These are phyloP conservation scores for Eudorina sp. DNA, from an alignment of 139 green algal species.

Conservation along the genomic window DNA sequence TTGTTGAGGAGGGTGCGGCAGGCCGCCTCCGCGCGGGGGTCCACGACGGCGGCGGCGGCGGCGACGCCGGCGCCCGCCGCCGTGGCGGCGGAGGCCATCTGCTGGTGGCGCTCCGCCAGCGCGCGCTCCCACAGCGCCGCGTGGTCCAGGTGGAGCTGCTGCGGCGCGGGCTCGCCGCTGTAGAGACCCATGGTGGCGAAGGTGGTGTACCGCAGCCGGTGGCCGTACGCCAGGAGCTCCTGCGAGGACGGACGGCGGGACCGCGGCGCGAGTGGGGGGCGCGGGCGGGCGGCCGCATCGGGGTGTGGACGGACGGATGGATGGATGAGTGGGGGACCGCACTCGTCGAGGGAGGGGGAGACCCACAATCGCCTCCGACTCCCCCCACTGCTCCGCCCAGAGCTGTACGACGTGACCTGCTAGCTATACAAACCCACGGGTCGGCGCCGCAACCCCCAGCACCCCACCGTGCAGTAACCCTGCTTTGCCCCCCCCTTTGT, in stretches of 20 bases:
- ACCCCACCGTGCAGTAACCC: no score
- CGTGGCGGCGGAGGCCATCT: background rate
- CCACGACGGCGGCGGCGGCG: background rate
- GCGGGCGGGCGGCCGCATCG: background rate
- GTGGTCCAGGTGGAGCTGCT: slow-evolving; percentile 39
- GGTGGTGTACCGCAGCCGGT: slow-evolving; percentile 47
- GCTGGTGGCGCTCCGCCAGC: slow-evolving; percentile 23
- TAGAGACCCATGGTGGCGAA: slow-evolving; percentile 48
- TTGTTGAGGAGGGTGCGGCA: slow-evolving; percentile 17
- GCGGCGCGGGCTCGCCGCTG: slow-evolving; percentile 38
- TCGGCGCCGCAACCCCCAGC: no score
- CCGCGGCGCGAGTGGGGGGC: background rate
- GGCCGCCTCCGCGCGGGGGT: slow-evolving; percentile 21
- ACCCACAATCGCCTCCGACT: no score
- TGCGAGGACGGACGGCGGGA: background rate
- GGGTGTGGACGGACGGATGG: background rate
- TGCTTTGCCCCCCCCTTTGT: no score
- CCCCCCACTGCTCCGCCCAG: no score
- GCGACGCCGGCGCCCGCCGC: background rate
- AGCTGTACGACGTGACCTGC: no score
- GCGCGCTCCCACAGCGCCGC: slow-evolving; percentile 34
- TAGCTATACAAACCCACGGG: no score
- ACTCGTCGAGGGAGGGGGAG: no score
- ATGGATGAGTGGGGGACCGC: background rate
- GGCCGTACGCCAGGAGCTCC: slow-evolving; percentile 23